phyloP scores from a whole-genome alignment of 306 rosid genomes.

The Pyrus betulifolia region DNA sequence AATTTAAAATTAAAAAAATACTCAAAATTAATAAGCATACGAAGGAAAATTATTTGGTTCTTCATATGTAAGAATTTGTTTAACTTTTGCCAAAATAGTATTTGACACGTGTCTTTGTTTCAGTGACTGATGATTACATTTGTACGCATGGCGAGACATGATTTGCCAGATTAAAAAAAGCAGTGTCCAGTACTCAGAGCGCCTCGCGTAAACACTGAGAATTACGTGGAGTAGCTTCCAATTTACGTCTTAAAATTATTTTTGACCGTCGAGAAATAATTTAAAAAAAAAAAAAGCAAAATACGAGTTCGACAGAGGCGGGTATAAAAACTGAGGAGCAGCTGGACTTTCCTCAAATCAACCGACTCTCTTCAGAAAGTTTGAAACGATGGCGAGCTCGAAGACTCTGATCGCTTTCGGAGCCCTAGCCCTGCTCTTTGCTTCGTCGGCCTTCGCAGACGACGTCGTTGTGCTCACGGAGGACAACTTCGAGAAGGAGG shows the following conservation, averaged over 20 bases:
- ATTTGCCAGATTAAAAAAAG: too few relatives aligned
- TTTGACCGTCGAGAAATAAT: too few relatives aligned
- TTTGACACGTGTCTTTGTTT: too few relatives aligned
- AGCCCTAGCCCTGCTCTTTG: conserved; percentile 32
- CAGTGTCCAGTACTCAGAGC: background rate
- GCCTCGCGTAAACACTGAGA: background rate
- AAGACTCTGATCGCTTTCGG: conserved; percentile 35
- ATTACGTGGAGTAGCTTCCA: background rate
- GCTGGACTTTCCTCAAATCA: background rate
- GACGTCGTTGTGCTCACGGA: conserved; percentile 63
- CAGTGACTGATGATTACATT: too few relatives aligned
- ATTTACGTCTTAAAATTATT: background rate
- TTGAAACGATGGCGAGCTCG: conserved; percentile 29
- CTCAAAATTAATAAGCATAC: too few relatives aligned
- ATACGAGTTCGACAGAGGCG: background rate
- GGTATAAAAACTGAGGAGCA: background rate
- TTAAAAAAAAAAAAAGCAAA: background rate
- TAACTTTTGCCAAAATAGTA: too few relatives aligned
- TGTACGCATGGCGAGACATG: too few relatives aligned
- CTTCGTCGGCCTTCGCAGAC: conserved; percentile 48
- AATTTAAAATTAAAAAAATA: too few relatives aligned
- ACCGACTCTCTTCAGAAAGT: background rate
- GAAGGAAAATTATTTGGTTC: too few relatives aligned
- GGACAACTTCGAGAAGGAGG: conserved; percentile 57
- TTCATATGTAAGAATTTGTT: too few relatives aligned